Evolutionary conservation across 2,329 filamentous ascomycete species (phyloP).

Genomic region (Colletotrichum noveboracense): DNA sequence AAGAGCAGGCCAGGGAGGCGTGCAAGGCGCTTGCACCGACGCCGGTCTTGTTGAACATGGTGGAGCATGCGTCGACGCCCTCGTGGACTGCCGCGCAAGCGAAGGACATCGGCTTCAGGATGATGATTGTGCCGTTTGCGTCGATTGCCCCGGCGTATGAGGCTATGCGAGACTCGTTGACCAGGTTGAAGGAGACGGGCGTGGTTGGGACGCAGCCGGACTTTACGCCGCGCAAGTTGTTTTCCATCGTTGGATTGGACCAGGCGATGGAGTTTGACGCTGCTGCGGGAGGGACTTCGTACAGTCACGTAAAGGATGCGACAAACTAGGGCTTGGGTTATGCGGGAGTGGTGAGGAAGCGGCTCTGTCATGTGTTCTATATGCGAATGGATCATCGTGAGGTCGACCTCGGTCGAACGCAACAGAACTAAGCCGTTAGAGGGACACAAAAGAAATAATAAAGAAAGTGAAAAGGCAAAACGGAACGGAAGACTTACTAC

Average conservation of each 20-base stretch:
- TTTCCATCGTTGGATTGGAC: conserved; percentile 56
- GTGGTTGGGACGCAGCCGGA: conserved; percentile 43
- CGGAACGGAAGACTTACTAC: neutral
- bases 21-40: conserved; percentile 52
- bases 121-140: conserved; percentile 63
- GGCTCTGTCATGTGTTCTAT: neutral
- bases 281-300: conserved; percentile 14
- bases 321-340: neutral
- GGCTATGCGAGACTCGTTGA: conserved; percentile 42
- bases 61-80: conserved; percentile 61
- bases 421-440: neutral
- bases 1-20: conserved; percentile 52
- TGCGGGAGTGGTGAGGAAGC: neutral
- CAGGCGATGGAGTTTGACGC: conserved; percentile 55
- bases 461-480: neutral
- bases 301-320: conserved; percentile 7
- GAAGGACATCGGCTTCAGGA: conserved; percentile 58
- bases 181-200: conserved; percentile 41
- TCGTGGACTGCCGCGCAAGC: conserved; percentile 58
- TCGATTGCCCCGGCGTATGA: conserved; percentile 52
- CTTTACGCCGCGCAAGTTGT: conserved; percentile 52
- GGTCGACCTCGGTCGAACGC: neutral
- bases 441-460: neutral
- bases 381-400: neutral
- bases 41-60: conserved; percentile 62